These are phyloP conservation scores for Naematelia aurantialba DNA, from an alignment of 768 basidiomycete genomes.

Conservation along the genomic window DNA sequence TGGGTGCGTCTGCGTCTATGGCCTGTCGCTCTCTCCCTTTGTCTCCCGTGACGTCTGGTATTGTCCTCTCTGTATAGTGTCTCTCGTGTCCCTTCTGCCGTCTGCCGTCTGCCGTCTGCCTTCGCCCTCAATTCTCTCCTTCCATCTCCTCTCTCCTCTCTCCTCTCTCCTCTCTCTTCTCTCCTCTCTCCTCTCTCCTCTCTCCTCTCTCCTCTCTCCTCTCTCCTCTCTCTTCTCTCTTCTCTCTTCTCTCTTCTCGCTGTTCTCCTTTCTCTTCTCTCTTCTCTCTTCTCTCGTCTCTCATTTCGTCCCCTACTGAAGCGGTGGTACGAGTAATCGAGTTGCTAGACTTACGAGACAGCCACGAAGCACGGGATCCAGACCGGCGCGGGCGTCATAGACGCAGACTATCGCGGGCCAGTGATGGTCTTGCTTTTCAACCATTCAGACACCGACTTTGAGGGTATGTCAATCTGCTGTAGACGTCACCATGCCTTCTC, in stretches of 20 bases:
- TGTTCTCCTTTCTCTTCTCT: background rate
- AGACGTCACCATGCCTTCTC: background rate
- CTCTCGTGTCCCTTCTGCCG: too few relatives aligned
- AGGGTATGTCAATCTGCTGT: slow-evolving; percentile 56
- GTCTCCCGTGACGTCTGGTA: too few relatives aligned
- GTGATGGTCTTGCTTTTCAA: slow-evolving; percentile 93
- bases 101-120: too few relatives aligned
- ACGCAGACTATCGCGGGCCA: slow-evolving; percentile 90
- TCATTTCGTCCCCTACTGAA: too few relatives aligned
- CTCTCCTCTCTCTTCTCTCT: background rate
- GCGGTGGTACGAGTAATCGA: background rate
- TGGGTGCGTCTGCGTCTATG: slow-evolving; percentile 64
- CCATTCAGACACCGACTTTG: slow-evolving; percentile 80
- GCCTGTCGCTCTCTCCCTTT: too few relatives aligned
- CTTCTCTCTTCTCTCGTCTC: background rate
- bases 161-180: too few relatives aligned
- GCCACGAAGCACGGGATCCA: slow-evolving; percentile 97
- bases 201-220: background rate
- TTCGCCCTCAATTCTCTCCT: too few relatives aligned
- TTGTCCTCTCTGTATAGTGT: too few relatives aligned
- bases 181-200: too few relatives aligned
- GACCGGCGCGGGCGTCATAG: slow-evolving; percentile 95
- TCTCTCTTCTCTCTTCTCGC: background rate
- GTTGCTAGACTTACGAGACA: slow-evolving; percentile 43
- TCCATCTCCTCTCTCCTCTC: too few relatives aligned